Base-by-base conservation (phyloP, 2,329 filamentous ascomycete genomes). In the Fusarium falciforme region DNA sequence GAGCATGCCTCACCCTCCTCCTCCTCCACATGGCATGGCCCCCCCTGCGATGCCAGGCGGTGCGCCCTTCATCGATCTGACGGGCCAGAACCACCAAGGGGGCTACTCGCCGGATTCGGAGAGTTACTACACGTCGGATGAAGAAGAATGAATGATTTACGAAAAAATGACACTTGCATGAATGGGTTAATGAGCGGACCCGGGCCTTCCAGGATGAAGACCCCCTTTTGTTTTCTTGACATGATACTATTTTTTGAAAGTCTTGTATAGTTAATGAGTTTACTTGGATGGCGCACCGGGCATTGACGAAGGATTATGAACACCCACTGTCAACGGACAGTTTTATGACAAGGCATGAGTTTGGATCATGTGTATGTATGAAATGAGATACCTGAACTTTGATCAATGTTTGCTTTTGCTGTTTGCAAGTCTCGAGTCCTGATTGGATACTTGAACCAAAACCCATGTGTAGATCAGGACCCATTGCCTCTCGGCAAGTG, bases 51-150 rank as follows among this genome's bases (percentile, higher is more conserved):
- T 66, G 59, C 64, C 71, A 1, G 76, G 69, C 11, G 73, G 63
- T 47, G 73, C 76, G n/a, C 38, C 38, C n/a, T 78, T 78, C 47
- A 66, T 78, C 67, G 52, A 78, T 42, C 36, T 78, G 27, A 76
- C 75, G 22, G 75, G 76, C 4, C 77, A 78, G 58, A 69, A 70
- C 7, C 75, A 77, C 2, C 54, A 61, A 40, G 29, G 71, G 42
- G 61, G 61, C 11, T 63, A 54, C 61, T 11, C 52, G 0, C 36
- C 36, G 9, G 36, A 40, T 47, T 68, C 63, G 25, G 66, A 67
- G 12, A 66, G 60, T 5, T 66, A 73, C 11, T 75, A 68, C 59
- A 66, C 61, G 38, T 61, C 64, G 35, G 58, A 54, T 7, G 63
- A 69, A 7, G 54, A 38, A 6, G 61, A 29, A 55, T 60, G 12